Evolutionary conservation across 2,329 filamentous ascomycete genomes (phyloP).

Genomic region (Botrytis deweyae): DNA sequence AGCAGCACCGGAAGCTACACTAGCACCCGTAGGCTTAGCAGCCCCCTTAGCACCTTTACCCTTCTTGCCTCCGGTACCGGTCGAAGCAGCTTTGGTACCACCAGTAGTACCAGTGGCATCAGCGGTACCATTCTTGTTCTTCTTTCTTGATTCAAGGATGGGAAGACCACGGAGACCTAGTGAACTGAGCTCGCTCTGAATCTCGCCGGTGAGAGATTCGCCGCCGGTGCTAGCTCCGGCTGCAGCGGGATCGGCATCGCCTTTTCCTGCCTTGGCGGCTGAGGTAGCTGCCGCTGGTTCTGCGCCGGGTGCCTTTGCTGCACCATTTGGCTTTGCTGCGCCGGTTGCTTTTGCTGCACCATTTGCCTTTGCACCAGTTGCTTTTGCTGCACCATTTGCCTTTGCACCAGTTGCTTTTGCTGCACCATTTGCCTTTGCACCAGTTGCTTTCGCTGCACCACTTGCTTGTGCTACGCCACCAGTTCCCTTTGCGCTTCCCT

Average conservation of each 20-base stretch:
- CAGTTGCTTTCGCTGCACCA: background rate
- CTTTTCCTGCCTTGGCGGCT: constrained; percentile 25
- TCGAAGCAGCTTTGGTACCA: background rate
- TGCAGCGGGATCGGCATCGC: background rate
- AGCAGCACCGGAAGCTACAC: background rate
- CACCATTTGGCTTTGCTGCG: background rate
- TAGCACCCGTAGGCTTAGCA: background rate
- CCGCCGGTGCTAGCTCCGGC: constrained; percentile 10
- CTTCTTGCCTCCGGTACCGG: background rate
- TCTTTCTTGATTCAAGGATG: constrained; percentile 27
- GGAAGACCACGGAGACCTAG: constrained; percentile 28
- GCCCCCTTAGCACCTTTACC: background rate
- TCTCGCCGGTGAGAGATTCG: background rate
- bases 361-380: too few relatives aligned
- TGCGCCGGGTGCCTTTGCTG: background rate
- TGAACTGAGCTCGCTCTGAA: constrained; percentile 16
- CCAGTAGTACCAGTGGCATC: background rate
- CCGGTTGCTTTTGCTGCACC: background rate
- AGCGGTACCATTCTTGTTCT: constrained; percentile 28
- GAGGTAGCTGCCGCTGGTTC: background rate
- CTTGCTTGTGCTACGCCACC: background rate
- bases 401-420: background rate
- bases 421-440: too few relatives aligned
- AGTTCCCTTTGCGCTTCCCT: background rate
- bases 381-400: background rate